phyloP scores from a whole-genome alignment of 176 grass and related monocot genomes.

The Dactylis glomerata region DNA sequence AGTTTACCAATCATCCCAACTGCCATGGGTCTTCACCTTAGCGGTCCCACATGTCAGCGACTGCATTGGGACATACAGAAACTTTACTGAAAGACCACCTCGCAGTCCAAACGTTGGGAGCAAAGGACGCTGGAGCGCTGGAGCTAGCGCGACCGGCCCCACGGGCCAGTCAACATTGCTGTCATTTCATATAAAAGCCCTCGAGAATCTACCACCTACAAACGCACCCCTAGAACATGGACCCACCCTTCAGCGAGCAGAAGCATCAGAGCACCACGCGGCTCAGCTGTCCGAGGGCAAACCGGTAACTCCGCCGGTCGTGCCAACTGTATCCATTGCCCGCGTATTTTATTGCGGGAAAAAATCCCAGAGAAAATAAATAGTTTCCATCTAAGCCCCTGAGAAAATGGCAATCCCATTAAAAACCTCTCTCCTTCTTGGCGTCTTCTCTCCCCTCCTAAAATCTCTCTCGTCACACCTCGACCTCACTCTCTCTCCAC shows the following conservation, averaged over 20 bases:
- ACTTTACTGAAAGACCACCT: neutral
- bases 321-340: slow-evolving; percentile 10
- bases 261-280: neutral
- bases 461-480: slow-evolving; percentile 1
- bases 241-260: neutral
- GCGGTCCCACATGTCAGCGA: neutral
- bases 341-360: neutral
- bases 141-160: neutral
- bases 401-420: neutral
- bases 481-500: slow-evolving; percentile 1
- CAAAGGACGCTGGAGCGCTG: neutral
- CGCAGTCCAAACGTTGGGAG: slow-evolving; percentile 4
- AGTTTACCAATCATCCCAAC: neutral
- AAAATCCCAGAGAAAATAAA: neutral
- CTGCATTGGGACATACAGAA: neutral
- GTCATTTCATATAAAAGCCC: neutral
- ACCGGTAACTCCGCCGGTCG: neutral
- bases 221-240: neutral
- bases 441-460: neutral
- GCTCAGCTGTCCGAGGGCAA: slow-evolving; percentile 11
- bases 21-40: neutral
- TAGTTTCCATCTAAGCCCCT: neutral
- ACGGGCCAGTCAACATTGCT: neutral
- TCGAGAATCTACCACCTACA: neutral
- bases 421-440: neutral